Evolutionary conservation across 306 rosid species (phyloP).

Genomic region (Castanea mollissima): DNA sequence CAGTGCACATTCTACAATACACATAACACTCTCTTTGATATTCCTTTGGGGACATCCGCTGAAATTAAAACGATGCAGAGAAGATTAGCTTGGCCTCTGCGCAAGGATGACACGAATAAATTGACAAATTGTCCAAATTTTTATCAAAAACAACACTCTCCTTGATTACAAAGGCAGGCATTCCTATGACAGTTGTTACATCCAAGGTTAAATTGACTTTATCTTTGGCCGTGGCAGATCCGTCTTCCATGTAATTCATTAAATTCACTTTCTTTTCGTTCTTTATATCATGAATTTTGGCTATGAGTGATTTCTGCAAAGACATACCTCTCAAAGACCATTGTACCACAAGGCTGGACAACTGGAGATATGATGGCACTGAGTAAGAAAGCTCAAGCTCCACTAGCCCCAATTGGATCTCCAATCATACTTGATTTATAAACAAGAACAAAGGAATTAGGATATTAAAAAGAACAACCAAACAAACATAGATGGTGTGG

Average conservation of each 20-base stretch:
- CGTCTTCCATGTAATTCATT: constrained; percentile 40
- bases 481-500: too few relatives aligned
- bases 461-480: too few relatives aligned
- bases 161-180: constrained; percentile 63
- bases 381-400: constrained; percentile 37
- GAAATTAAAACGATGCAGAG: too few relatives aligned
- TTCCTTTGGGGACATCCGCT: too few relatives aligned
- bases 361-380: constrained; percentile 72
- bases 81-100: too few relatives aligned
- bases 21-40: constrained; percentile 85
- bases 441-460: too few relatives aligned
- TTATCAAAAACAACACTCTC: too few relatives aligned
- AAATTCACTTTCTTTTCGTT: too few relatives aligned
- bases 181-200: constrained; percentile 69
- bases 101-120: too few relatives aligned
- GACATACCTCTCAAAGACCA: constrained; percentile 53
- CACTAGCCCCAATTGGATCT: not conserved
- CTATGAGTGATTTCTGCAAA: constrained; percentile 48
- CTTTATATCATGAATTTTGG: too few relatives aligned
- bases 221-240: constrained; percentile 90
- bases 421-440: too few relatives aligned
- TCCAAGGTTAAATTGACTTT: constrained; percentile 94
- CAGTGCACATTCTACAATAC: constrained; percentile 84
- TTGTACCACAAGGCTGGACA: constrained; percentile 71
- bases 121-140: too few relatives aligned